A percentile compares a stretch with the other conserved stretches of the same genome.
Conservation (phyloP, 345 rosid genomes). For the Hibiscus trionum region DNA sequence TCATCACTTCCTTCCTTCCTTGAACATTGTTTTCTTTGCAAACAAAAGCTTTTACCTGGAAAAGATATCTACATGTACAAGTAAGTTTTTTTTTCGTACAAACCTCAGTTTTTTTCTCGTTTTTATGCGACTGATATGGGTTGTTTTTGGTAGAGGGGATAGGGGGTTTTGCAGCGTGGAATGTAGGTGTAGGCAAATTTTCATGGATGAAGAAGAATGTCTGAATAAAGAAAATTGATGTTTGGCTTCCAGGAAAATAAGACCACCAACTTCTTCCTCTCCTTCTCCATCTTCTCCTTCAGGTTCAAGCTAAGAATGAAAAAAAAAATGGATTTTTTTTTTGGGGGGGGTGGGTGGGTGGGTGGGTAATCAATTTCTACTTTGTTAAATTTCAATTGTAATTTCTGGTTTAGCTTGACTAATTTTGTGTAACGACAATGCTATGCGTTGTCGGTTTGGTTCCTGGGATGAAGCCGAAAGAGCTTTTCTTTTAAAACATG, state of each 20-base stretch:
- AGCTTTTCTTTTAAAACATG: background rate
- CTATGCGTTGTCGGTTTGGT: slow-evolving; percentile 23
- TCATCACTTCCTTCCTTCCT: slow-evolving; percentile 35
- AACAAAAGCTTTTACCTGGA: slow-evolving; percentile 47
- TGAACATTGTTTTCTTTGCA: slow-evolving; percentile 64
- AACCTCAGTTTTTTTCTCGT: background rate
- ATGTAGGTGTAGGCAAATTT: slow-evolving; percentile 83
- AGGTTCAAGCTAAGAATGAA: slow-evolving; percentile 1
- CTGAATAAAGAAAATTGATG: slow-evolving; percentile 38
- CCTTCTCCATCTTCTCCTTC: slow-evolving; percentile 17
- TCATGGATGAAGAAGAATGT: slow-evolving; percentile 69
- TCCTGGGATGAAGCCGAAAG: slow-evolving; percentile 25
- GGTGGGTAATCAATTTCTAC: too few species aligned
- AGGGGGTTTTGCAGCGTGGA: slow-evolving; percentile 79
- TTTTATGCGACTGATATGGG: background rate
- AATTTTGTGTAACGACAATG: slow-evolving; percentile 26
- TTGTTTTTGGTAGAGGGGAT: slow-evolving; percentile 53
- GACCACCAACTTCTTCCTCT: slow-evolving; percentile 13
- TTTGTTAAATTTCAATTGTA: background rate
- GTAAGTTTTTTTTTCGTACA: slow-evolving; percentile 27
- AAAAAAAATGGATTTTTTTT: too few species aligned
- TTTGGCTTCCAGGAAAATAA: slow-evolving; percentile 23
- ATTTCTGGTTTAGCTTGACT: slow-evolving; percentile 16
- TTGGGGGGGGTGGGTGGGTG: too few species aligned
- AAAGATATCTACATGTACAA: slow-evolving; percentile 95